Percentiles rank a stretch among this genome's conserved stretches.
Evolutionary conservation across 2,329 filamentous ascomycete species (phyloP).

Genomic region (Microdochium bolleyi): DNA sequence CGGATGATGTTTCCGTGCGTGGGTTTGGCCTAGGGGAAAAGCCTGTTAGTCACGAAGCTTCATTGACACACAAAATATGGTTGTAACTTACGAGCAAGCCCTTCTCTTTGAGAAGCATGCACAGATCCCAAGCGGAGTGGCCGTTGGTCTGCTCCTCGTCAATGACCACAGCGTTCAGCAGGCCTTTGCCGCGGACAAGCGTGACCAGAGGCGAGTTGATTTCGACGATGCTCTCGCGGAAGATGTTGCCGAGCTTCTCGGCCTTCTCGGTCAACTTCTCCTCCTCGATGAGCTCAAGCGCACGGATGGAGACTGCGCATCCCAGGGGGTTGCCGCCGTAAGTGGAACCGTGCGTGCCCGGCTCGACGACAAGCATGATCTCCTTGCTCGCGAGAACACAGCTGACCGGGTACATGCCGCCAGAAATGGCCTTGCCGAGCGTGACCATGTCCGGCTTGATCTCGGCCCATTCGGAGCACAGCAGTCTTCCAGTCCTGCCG

Average conservation of each 20-base stretch:
- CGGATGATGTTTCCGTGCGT: constrained; percentile 98
- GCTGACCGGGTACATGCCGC: constrained; percentile 98
- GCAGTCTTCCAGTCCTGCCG: constrained; percentile 85
- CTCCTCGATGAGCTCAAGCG: constrained; percentile 87
- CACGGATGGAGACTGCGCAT: constrained; percentile 90
- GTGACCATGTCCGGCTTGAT: constrained; percentile 95
- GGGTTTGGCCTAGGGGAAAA: constrained; percentile 70
- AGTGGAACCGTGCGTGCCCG: constrained; percentile 95
- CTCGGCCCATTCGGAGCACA: constrained; percentile 89
- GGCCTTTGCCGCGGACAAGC: constrained; percentile 79
- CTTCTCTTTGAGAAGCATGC: constrained; percentile 91
- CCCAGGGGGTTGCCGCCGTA: constrained; percentile 96
- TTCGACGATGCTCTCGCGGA: constrained; percentile 69
- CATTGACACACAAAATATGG: constrained; percentile 3
- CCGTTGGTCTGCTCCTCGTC: constrained; percentile 82
- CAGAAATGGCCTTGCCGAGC: constrained; percentile 94
- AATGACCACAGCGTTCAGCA: constrained; percentile 94
- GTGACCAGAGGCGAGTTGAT: constrained; percentile 77
- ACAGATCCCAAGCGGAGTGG: constrained; percentile 91
- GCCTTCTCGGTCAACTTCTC: constrained; percentile 81
- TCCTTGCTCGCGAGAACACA: constrained; percentile 83
- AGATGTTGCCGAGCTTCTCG: constrained; percentile 70
- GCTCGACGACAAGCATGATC: constrained; percentile 91
- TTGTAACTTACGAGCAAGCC: constrained; percentile 68
- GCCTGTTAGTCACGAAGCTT: constrained; percentile 16